phyloP scores from a whole-genome alignment of 2,329 filamentous ascomycete genomes.

The Decorospora gaudefroyi region DNA sequence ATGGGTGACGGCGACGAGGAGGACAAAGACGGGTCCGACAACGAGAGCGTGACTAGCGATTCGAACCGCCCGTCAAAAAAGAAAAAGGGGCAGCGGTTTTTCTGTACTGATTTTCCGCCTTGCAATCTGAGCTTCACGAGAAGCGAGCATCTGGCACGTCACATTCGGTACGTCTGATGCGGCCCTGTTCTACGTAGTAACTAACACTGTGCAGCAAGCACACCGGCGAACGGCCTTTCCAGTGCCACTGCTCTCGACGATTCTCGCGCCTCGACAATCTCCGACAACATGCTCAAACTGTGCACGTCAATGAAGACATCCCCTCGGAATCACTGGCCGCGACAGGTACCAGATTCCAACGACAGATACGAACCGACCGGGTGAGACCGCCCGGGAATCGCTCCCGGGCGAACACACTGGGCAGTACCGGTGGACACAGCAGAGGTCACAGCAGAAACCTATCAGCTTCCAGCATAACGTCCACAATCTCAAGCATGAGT shows the following conservation, averaged over 20 bases:
- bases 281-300: constrained; percentile 94
- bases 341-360: constrained; percentile 86
- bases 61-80: constrained; percentile 83
- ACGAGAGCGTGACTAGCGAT: constrained; percentile 56
- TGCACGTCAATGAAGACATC: constrained; percentile 97
- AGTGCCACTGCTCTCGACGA: constrained; percentile 89
- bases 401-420: constrained; percentile 75
- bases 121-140: constrained; percentile 94
- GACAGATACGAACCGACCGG: constrained; percentile 86
- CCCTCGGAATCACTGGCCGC: constrained; percentile 91
- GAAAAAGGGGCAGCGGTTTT: constrained; percentile 95
- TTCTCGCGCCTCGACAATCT: constrained; percentile 96
- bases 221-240: constrained; percentile 93
- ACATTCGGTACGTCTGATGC: constrained; percentile 73
- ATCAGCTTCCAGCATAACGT: constrained; percentile 84
- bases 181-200: constrained; percentile 7
- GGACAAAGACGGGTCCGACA: constrained; percentile 58
- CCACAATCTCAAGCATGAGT: constrained; percentile 70
- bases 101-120: constrained; percentile 91
- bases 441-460: constrained; percentile 83
- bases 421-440: constrained; percentile 70
- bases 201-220: constrained; percentile 71
- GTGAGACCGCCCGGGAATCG: constrained; percentile 74
- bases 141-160: constrained; percentile 91
- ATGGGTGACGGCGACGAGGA: constrained; percentile 75